Evolutionary conservation across 2,329 filamentous ascomycete species (phyloP), one percentile per base, ranked within the genome.

Genomic region (Botryotinia convoluta): DNA sequence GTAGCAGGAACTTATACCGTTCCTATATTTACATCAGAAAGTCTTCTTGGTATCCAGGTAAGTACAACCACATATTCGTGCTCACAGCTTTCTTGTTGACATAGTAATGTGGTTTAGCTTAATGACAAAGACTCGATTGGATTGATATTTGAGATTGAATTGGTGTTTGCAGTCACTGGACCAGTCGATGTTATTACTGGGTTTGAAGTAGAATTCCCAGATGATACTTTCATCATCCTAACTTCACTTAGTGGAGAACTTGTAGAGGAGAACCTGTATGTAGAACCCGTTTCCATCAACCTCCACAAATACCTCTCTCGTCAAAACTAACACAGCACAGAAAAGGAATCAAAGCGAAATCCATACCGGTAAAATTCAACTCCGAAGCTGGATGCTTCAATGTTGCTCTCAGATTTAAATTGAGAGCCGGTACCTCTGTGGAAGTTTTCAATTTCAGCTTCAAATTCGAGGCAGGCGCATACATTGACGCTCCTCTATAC

Each of bases 401-500:
- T 26, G 74, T 72, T 18, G 37, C 51, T 35, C 70, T 77, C 18
- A 69, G 63, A 60, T 63, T 63, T 7, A 64, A 73, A 51, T 22
- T 73, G 42, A 73, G 74, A 51, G 75, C 62, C 1, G 73, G 59
- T 12, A n/a, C 73, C 26, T 51, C 51, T 14, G 22, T 75, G 22
- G n/a, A 72, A 16, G 54, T 74, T 12, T 44, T 72, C 4, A 67
- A 69, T 2, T 62, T 62, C 16, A 69, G 72, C 9, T 73, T 75
- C 39, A 71, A 71, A 57, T 73, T 76, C 37, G 74, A 75, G 63
- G 51, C 74, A 22, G 73, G 75, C 32, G 69, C 74, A 35, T 76
- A 73, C 62, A 72, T 74, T 22, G 74, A 76, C 48, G 74, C 73
- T 6, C 69, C 75, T 62, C 65, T 72, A 35, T 75, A 74, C 48